Percentiles rank a stretch among this genome's conserved stretches.
Evolutionary conservation across 805 yeast species (phyloP).

Genomic region (Pichia manshurica): DNA sequence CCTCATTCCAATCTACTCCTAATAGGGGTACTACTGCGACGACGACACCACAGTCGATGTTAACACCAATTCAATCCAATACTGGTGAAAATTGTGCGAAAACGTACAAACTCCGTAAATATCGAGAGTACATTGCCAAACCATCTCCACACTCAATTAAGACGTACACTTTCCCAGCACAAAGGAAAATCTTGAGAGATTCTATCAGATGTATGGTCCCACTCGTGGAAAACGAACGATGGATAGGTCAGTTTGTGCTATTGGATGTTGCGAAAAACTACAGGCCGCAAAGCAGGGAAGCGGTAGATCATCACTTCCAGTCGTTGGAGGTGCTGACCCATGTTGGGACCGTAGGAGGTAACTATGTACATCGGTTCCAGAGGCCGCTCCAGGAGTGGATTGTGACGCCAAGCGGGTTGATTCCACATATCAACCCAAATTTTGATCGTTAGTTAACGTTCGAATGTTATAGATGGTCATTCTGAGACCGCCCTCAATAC

Average conservation of each 20-base stretch:
- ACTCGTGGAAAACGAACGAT: slow-evolving; percentile 29
- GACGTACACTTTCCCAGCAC: slow-evolving; percentile 18
- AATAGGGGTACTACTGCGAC: too few relatives aligned
- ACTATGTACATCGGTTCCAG: slow-evolving; percentile 12
- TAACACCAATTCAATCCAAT: neutral
- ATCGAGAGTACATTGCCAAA: slow-evolving; percentile 13
- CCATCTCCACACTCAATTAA: neutral
- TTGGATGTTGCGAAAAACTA: slow-evolving; percentile 17
- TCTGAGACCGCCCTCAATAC: neutral
- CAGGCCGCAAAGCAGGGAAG: slow-evolving; percentile 10
- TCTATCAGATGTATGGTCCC: slow-evolving; percentile 32
- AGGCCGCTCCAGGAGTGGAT: slow-evolving; percentile 31
- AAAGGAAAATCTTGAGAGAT: slow-evolving; percentile 28
- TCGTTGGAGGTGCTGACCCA: slow-evolving; percentile 12
- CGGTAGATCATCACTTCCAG: slow-evolving; percentile 9
- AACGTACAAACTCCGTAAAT: neutral
- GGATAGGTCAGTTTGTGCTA: slow-evolving; percentile 31
- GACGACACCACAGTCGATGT: too few relatives aligned
- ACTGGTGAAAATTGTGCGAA: too few relatives aligned
- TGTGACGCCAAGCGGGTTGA: slow-evolving; percentile 30
- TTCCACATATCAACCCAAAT: slow-evolving; percentile 23
- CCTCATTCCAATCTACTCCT: too few relatives aligned
- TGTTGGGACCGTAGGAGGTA: slow-evolving; percentile 9
- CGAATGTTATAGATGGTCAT: neutral
- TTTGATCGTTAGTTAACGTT: neutral